Conservation (phyloP, 371 early-diverging fungal genomes). For the Syncephalastrum racemosum region DNA sequence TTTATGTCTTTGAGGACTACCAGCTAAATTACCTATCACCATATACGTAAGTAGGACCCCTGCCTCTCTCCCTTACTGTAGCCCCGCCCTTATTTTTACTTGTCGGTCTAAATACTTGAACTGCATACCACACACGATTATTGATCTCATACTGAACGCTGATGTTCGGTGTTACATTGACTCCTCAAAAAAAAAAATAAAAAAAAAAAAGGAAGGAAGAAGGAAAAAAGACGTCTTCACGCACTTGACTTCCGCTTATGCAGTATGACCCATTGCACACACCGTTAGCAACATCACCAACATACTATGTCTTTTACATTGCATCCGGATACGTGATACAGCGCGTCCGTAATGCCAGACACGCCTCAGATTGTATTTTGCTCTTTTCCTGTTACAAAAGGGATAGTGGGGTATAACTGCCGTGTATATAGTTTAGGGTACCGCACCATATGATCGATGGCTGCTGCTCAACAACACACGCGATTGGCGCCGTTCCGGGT, state of each 20-base stretch:
- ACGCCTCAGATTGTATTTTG: neutral
- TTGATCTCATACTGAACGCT: too few species aligned
- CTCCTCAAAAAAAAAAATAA: slow-evolving; percentile 1
- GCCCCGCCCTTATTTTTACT: too few species aligned
- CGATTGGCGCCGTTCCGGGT: slow-evolving; percentile 52
- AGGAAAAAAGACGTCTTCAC: neutral
- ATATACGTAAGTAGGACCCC: too few species aligned
- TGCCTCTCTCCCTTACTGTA: too few species aligned
- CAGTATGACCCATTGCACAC: neutral
- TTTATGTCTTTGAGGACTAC: too few species aligned
- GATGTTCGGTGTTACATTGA: too few species aligned
- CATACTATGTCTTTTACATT: too few species aligned
- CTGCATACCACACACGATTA: too few species aligned
- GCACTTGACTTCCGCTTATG: neutral
- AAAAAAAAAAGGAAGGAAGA: slow-evolving; percentile 4
- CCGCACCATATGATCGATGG: slow-evolving; percentile 21
- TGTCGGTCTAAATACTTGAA: too few species aligned
- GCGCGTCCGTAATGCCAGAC: neutral
- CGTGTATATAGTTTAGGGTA: slow-evolving; percentile 7
- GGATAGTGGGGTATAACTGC: neutral
- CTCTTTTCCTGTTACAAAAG: neutral
- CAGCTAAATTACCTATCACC: too few species aligned
- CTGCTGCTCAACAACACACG: slow-evolving; percentile 16
- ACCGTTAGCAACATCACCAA: neutral
- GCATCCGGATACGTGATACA: neutral